phyloP scores from a whole-genome alignment of 208 protist species.

The Crithidia sp. region DNA sequence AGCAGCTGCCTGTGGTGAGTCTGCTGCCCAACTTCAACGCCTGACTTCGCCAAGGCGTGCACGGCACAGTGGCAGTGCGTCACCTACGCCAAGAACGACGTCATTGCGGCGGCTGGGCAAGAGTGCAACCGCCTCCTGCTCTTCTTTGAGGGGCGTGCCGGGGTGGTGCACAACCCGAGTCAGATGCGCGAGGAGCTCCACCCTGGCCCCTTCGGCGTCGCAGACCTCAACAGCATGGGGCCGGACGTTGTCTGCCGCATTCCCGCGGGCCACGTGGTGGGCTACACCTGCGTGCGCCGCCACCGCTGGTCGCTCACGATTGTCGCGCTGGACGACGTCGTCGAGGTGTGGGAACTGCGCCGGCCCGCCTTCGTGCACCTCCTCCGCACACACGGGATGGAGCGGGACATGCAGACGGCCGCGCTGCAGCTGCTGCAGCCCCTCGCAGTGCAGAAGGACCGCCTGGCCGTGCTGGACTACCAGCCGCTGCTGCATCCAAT shows the following conservation, averaged over 20 bases:
- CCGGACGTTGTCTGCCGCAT: slow-evolving; percentile 29
- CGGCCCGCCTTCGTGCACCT: slow-evolving; percentile 62
- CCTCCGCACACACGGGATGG: slow-evolving; percentile 57
- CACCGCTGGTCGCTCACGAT: slow-evolving; percentile 76
- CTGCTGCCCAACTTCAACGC: slow-evolving; percentile 33
- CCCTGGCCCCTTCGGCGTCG: slow-evolving; percentile 17
- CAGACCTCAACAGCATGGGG: slow-evolving; percentile 21
- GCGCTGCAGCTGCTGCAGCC: slow-evolving; percentile 81
- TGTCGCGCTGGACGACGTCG: slow-evolving; percentile 57
- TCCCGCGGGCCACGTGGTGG: slow-evolving; percentile 59
- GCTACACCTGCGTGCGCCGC: slow-evolving; percentile 81
- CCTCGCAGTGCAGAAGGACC: slow-evolving; percentile 41
- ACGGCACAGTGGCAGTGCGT: slow-evolving; percentile 50
- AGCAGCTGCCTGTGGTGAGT: slow-evolving; percentile 52
- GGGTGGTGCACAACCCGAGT: slow-evolving; percentile 50
- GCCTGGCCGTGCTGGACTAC: slow-evolving; percentile 57
- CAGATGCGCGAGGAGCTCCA: slow-evolving; percentile 22
- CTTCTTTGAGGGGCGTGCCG: slow-evolving; percentile 67
- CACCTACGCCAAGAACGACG: slow-evolving; percentile 47
- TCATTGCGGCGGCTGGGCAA: slow-evolving; percentile 56
- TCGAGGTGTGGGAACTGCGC: slow-evolving; percentile 82
- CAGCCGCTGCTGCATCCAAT: slow-evolving; percentile 72
- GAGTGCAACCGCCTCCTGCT: slow-evolving; percentile 82
- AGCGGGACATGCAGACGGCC: slow-evolving; percentile 53
- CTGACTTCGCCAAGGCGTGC: slow-evolving; percentile 42